Evolutionary conservation across 179 eudicot species (phyloP).

Genomic region (Silene noctiflora): DNA sequence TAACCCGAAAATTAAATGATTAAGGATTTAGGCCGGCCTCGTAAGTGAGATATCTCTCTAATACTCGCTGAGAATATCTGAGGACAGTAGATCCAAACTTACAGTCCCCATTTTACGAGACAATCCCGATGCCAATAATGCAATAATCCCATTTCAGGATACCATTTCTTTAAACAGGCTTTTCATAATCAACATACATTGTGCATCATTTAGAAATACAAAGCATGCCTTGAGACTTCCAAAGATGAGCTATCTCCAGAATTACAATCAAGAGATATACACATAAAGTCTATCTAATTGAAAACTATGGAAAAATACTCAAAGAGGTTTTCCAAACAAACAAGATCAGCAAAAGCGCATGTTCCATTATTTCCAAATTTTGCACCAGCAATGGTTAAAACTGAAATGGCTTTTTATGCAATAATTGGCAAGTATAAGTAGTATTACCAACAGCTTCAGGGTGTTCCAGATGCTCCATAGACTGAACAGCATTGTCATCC

Average conservation of each 20-base stretch:
- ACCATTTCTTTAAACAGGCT: no score
- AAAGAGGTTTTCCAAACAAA: neutral
- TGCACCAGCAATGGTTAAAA: no score
- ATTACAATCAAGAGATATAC: neutral
- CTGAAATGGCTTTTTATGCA: neutral
- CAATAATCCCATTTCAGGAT: neutral
- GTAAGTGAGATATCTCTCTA: no score
- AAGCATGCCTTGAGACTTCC: neutral
- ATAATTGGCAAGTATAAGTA: neutral
- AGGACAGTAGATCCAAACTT: neutral
- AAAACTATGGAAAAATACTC: neutral
- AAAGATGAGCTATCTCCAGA: neutral
- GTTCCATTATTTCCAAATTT: no score
- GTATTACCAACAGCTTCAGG: slow-evolving; percentile 35
- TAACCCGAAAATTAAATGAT: neutral
- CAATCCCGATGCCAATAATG: neutral
- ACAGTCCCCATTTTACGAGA: neutral
- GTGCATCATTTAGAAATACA: no score
- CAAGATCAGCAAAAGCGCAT: no score
- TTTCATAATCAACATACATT: neutral
- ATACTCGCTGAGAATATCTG: no score
- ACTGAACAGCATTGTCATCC: slow-evolving; percentile 41
- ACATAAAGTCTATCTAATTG: neutral
- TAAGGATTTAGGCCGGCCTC: no score
- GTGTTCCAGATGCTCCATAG: slow-evolving; percentile 25